phyloP scores from a whole-genome alignment of 371 early-diverging fungal species.

The Parasitella parasitica region DNA sequence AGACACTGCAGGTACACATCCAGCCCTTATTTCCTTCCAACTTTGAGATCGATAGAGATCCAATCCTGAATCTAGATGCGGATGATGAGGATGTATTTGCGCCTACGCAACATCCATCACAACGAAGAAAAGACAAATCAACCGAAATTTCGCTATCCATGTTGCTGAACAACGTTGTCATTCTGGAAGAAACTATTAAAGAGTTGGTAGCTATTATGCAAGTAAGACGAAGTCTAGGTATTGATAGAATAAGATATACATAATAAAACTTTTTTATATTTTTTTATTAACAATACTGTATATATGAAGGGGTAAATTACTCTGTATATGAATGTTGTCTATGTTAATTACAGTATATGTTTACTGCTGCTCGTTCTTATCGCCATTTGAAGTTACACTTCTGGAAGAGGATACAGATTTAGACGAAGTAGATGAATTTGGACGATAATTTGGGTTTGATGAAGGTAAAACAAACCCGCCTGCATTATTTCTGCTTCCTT shows the following conservation, averaged over 20 bases:
- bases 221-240: constrained; percentile 76
- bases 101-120: constrained; percentile 38
- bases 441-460: constrained; percentile 15
- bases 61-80: constrained; percentile 35
- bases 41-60: constrained; percentile 51
- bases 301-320: constrained; percentile 11
- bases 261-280: background rate
- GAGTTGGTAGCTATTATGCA: constrained; percentile 86
- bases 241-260: constrained; percentile 48
- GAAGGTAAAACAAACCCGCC: constrained; percentile 24
- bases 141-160: constrained; percentile 64
- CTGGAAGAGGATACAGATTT: constrained; percentile 16
- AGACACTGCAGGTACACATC: constrained; percentile 46
- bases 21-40: constrained; percentile 63
- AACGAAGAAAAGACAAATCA: constrained; percentile 39
- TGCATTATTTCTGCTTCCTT: constrained; percentile 7
- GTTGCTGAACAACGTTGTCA: constrained; percentile 84
- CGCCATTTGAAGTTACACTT: constrained; percentile 13
- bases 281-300: background rate
- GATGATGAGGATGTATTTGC: constrained; percentile 53
- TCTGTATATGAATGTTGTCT: background rate
- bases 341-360: background rate
- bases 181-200: constrained; percentile 89
- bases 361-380: background rate
- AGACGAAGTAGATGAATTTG: background rate